Percentiles rank a stretch among this genome's conserved stretches.
These are phyloP conservation scores for Emergomyces orientalis DNA, from an alignment of 2,329 filamentous ascomycete genomes.

Conservation along the genomic window DNA sequence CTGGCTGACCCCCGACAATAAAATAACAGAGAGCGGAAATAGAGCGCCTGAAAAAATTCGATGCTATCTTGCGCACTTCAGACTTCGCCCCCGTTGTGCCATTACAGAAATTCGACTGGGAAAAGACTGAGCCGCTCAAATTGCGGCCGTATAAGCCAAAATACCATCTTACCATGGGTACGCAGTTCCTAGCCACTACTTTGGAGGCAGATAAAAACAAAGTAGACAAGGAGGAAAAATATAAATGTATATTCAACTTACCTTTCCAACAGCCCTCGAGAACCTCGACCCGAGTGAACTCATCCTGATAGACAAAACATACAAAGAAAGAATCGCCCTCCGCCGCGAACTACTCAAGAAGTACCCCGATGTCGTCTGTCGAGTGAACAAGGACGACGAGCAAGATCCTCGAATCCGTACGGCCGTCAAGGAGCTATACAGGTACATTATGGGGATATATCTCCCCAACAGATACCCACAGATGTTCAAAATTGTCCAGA, in stretches of 20 bases:
- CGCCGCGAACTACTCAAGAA: slow-evolving; percentile 41
- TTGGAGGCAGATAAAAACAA: neutral
- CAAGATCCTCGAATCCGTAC: slow-evolving; percentile 33
- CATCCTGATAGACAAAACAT: slow-evolving; percentile 51
- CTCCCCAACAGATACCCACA: slow-evolving; percentile 49
- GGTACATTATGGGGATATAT: slow-evolving; percentile 46
- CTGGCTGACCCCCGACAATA: neutral
- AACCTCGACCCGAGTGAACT: slow-evolving; percentile 46
- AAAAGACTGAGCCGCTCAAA: slow-evolving; percentile 43
- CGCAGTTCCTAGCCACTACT: slow-evolving; percentile 12
- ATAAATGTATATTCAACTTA: slow-evolving; percentile 1
- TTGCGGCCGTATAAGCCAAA: slow-evolving; percentile 52
- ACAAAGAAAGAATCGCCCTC: slow-evolving; percentile 42
- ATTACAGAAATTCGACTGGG: slow-evolving; percentile 44
- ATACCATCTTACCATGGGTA: slow-evolving; percentile 57
- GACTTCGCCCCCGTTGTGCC: slow-evolving; percentile 23
- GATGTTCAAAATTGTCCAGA: slow-evolving; percentile 39
- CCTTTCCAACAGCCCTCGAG: slow-evolving; percentile 40
- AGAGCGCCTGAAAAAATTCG: neutral
- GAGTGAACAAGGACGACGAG: slow-evolving; percentile 25
- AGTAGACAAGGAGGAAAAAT: neutral
- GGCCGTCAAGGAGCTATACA: slow-evolving; percentile 49
- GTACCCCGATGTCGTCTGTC: slow-evolving; percentile 34
- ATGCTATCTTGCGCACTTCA: neutral
- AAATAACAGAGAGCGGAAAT: slow-evolving; percentile 5